Base-by-base conservation (phyloP, 1,284 basidiomycete genomes). In the Moesziomyces globuligerus region DNA sequence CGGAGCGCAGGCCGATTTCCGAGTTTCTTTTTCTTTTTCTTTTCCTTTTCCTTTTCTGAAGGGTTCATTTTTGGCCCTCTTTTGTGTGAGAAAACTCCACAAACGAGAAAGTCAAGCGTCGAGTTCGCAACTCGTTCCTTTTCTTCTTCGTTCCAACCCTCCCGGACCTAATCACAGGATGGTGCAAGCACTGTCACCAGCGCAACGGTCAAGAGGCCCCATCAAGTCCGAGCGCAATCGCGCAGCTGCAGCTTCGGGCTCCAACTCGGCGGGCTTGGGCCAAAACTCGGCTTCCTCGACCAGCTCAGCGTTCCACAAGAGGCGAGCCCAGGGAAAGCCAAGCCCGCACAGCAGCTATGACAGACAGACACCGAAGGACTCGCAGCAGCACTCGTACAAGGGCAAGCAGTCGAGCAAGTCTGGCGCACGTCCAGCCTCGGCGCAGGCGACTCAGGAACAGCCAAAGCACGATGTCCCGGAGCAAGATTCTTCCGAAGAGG, bases 221-320 rank as follows among this genome's bases (percentile, higher is more conserved):
- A 64, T 69, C 59, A 69, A 69, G 40, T 69, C 66, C 3, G 66
- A 64, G 26, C 57, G 59, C 20, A 69, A 69, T 23, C 48, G 53
- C 34, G 66, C 59, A 10, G 65, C 59, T 2, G 61, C 55, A 39
- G 43, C 47, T 9, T 17, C 29, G 17, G 44, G 40, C 18, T 29
- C 51, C 1, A 38, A n/a, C 3, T 24, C 36, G 10, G 17, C 21
- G 6, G 46, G 46, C 7, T 40, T 5, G 7, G 32, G 32, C 32
- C 32, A 34, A 13, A 13, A 34, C 11, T 15, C 51, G 36, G 37
- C 62, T 8, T 54, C 62, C 7, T 57, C 53, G 23, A 57, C 21
- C 11, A 66, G 62, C 40, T 66, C 62, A 23, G 62, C 56, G 10
- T 66, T 66, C 34, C 56, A 66, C 44, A 66, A 66, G 48, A 66